Evolutionary conservation across 2,329 filamentous ascomycete species (phyloP).

Genomic region (Aspergillaceae sp.): DNA sequence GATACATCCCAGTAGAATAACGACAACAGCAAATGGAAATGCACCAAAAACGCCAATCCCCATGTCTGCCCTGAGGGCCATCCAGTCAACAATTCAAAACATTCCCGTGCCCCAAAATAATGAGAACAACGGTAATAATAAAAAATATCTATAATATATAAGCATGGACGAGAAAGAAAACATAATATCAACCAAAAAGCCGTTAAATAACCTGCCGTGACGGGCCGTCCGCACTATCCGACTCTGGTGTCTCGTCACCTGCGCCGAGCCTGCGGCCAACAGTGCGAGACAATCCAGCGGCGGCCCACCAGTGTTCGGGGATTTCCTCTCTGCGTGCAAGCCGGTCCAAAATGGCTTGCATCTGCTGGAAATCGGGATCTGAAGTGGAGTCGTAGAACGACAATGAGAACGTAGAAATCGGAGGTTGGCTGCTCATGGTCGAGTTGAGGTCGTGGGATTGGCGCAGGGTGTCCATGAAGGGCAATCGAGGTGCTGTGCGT

Average conservation of each 20-base stretch:
- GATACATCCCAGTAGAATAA: too few relatives aligned
- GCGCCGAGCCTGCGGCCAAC: slow-evolving; percentile 22
- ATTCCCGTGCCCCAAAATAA: too few relatives aligned
- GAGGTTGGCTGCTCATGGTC: slow-evolving; percentile 26
- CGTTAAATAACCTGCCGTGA: neutral
- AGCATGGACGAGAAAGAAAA: slow-evolving; percentile 3
- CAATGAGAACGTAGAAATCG: slow-evolving; percentile 25
- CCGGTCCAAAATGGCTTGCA: slow-evolving; percentile 64
- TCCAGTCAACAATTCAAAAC: neutral
- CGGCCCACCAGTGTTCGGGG: slow-evolving; percentile 74
- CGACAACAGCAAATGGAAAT: neutral
- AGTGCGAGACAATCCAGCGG: slow-evolving; percentile 56
- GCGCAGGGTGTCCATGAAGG: slow-evolving; percentile 13
- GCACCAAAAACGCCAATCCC: neutral
- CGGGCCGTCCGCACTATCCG: slow-evolving; percentile 13
- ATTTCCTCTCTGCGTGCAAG: slow-evolving; percentile 65
- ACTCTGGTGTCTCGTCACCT: slow-evolving; percentile 14
- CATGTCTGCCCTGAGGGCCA: neutral
- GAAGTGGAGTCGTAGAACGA: slow-evolving; percentile 21
- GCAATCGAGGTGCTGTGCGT: slow-evolving; percentile 7
- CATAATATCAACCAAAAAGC: neutral
- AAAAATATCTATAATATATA: neutral
- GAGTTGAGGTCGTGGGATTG: slow-evolving; percentile 20
- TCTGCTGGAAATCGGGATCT: slow-evolving; percentile 46
- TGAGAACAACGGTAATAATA: too few relatives aligned